phyloP scores from a whole-genome alignment of 2,329 filamentous ascomycete species.

The Penicillium sp. region DNA sequence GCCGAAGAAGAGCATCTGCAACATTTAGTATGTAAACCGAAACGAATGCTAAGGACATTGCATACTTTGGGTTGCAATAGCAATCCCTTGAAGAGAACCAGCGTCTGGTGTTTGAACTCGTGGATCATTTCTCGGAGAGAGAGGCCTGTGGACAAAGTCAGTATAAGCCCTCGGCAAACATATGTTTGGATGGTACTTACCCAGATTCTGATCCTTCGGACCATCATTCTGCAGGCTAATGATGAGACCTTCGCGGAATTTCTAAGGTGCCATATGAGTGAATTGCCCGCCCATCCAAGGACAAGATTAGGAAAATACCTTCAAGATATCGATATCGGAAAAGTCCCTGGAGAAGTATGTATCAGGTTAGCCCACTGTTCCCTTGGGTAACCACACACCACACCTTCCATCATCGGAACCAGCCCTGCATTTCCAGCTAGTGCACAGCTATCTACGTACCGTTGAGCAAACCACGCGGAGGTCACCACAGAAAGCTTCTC shows the following conservation, averaged over 20 bases:
- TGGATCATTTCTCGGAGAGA: constrained; percentile 86
- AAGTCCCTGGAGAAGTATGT: constrained; percentile 60
- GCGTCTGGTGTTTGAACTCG: constrained; percentile 89
- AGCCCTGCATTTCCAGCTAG: neutral
- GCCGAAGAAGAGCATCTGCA: constrained; percentile 94
- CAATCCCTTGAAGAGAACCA: constrained; percentile 90
- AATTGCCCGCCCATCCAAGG: neutral
- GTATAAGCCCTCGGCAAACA: neutral
- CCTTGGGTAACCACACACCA: neutral
- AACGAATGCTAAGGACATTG: neutral
- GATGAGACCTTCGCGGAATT: constrained; percentile 83
- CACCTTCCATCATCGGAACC: too few species aligned
- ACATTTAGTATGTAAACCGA: constrained; percentile 10
- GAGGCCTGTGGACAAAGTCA: constrained; percentile 43
- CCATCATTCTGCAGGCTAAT: constrained; percentile 56
- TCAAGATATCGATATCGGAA: constrained; percentile 80
- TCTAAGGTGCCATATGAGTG: constrained; percentile 42
- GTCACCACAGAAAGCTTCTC: constrained; percentile 88
- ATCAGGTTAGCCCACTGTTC: constrained; percentile 2
- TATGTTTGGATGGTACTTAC: constrained; percentile 46
- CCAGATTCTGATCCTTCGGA: constrained; percentile 80
- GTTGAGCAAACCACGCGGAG: constrained; percentile 92
- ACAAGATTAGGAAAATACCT: constrained; percentile 38
- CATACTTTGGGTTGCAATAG: constrained; percentile 86
- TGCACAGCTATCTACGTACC: constrained; percentile 38